Evolutionary conservation across 2,329 filamentous ascomycete species (phyloP).

Genomic region (Amauroascus niger): DNA sequence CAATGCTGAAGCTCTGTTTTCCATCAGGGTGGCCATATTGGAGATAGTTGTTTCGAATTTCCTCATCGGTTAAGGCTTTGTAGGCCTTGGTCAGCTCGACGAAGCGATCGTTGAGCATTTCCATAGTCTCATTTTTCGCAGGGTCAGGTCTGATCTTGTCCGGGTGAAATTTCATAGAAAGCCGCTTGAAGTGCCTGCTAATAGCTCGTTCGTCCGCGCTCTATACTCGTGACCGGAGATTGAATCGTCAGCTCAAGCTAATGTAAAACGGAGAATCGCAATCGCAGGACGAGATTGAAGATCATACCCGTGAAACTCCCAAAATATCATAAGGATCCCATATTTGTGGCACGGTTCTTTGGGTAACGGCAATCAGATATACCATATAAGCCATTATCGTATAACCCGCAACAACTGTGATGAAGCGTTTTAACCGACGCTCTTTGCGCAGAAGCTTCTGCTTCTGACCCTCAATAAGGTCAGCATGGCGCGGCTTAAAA

Average conservation of each 20-base stretch:
- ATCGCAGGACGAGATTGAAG: neutral
- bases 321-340: constrained; percentile 98
- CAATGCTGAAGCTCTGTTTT: constrained; percentile 96
- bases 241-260: neutral
- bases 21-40: constrained; percentile 95
- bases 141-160: constrained; percentile 82
- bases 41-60: constrained; percentile 91
- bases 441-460: constrained; percentile 82
- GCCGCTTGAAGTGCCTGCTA: constrained; percentile 77
- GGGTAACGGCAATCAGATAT: constrained; percentile 77
- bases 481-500: constrained; percentile 72
- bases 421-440: constrained; percentile 72
- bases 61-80: constrained; percentile 94
- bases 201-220: constrained; percentile 80
- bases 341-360: constrained; percentile 60
- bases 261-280: neutral
- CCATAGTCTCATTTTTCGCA: constrained; percentile 78
- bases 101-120: constrained; percentile 76
- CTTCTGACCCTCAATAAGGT: constrained; percentile 72
- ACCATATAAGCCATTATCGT: constrained; percentile 77
- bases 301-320: constrained; percentile 64
- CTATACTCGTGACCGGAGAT: constrained; percentile 34
- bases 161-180: constrained; percentile 80
- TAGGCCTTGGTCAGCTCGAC: constrained; percentile 96
- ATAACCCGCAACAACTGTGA: constrained; percentile 70